Base-by-base conservation (phyloP, 352 stramenopile species). In the Pythium sp. region DNA sequence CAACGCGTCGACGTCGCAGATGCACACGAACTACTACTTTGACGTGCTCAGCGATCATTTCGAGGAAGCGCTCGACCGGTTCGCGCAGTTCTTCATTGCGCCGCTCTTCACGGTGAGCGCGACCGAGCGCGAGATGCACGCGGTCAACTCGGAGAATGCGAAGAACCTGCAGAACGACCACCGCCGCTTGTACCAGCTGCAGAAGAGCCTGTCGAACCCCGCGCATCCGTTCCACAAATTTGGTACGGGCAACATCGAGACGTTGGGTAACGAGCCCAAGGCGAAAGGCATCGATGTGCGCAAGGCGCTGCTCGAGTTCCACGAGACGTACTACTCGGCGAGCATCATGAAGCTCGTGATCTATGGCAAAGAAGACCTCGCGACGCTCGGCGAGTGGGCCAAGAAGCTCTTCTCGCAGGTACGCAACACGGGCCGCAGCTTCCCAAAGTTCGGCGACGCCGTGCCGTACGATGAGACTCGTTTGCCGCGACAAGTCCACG, bases 1-100 rank as follows among this genome's bases (percentile, higher is more conserved):
- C 69, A 99, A 99, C 80, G 97, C 97, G 30, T 99, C 96, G 62
- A 99, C 97, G 58, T 97, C 94, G 65, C 87, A 84, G 67, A 97
- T 98, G 78, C 87, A 98, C 77, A 99, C 97, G 14, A 97, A 98
- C 65, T 99, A 98, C 75, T 98, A 98, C 81, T 99, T 99, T 76
- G 92, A 98, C 68, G 87, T 99, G 58, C 78, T 92, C 28, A 88
- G 82, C 34, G 80, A 87, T 6, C 80, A 91, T 26, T 72, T 94
- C 32, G 65, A 84, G 55, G 93, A 91, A 30, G 93, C 90, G 28
- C 72, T 99, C n/a, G 96, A 99, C 77, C 88, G 97, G 28, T 98
- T 99, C 66, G 83, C 97, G 38, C 94, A 99, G 84, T 99, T 99
- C 71, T 99, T 99, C 78, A 94, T 98, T 36, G 73, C 90, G n/a